Evolutionary conservation across 768 basidiomycete species (phyloP).

Genomic region (Calocybe cyanea): DNA sequence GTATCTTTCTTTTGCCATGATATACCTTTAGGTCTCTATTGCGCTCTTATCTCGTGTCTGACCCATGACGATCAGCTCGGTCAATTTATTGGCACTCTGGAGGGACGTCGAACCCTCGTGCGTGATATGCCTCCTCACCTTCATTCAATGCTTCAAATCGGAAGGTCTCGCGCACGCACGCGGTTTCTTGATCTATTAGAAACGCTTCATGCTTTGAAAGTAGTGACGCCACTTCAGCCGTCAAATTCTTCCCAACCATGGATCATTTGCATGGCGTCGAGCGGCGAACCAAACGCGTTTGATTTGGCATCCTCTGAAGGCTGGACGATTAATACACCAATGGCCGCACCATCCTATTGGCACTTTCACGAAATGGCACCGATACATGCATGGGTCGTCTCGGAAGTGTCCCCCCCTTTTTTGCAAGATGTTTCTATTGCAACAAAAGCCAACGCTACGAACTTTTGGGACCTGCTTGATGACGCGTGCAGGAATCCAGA

Average conservation of each 20-base stretch:
- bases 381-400: conserved; percentile 55
- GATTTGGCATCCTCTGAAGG: conserved; percentile 38
- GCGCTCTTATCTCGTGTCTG: conserved; percentile 57
- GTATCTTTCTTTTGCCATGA: conserved; percentile 61
- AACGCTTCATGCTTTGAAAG: conserved; percentile 50
- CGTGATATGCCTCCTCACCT: conserved; percentile 51
- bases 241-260: conserved; percentile 37
- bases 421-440: conserved; percentile 46
- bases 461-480: conserved; percentile 59
- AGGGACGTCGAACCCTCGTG: conserved; percentile 46
- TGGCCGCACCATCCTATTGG: conserved; percentile 62
- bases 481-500: conserved; percentile 39
- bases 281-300: conserved; percentile 43
- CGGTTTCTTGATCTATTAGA: conserved; percentile 62
- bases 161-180: conserved; percentile 53
- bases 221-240: conserved; percentile 55
- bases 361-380: conserved; percentile 52
- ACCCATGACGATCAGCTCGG: conserved; percentile 55
- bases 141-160: conserved; percentile 50
- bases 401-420: conserved; percentile 47
- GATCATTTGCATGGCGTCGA: conserved; percentile 41
- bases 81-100: conserved; percentile 42
- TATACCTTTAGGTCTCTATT: conserved; percentile 62
- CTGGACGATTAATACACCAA: conserved; percentile 41
- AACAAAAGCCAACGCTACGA: conserved; percentile 33